Evolutionary conservation across 371 early-diverging fungal genomes (phyloP), one percentile per base, ranked within the genome.

Genomic region (Capillidium heterosporum): DNA sequence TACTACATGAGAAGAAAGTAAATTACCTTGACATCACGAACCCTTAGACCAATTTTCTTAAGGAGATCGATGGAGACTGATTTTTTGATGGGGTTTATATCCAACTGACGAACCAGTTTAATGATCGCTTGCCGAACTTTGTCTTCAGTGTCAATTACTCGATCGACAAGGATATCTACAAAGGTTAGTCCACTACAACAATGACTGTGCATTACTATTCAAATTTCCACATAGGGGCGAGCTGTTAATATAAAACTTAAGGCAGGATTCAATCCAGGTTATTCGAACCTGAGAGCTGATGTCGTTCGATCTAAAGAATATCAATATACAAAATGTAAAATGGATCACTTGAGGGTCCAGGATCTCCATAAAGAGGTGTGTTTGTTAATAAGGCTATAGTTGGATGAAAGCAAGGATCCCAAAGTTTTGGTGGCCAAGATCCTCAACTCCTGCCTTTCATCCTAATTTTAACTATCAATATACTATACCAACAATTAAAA

Each of bases 91-190:
- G 62, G 60, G 1, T 75, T 75, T 41, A 72, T 66, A 32, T 79
- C 81, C 26, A 94, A 62, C 41, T 71, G 65, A 8, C 77, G 77
- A 21, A 94, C 61, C 0, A 79, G 63, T 60, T 75, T 77, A 63
- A 91, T 82, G 0, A 77, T 78, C 0, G 79, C 74, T 26, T 76
- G 63, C 4, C 97, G 84, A 10, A 97, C 91, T 61, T 86, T 88
- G 32, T 97, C 95, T 55, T 97, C 95, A 0, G 89, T 86, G 65
- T 97, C 97, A 15, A 75, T 63, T 23, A 91, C 61, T 63, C 86
- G 89, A 47, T 78, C 75, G 26, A 67, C 74, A n/a, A 92, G 63
- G 56, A 41, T 51, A 35, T 57, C 59, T 31, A 27, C 19, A 41
- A n/a, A 26, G 23, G 19, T 27, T 10, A 57, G 19, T 28, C 26